phyloP scores from a whole-genome alignment of 768 basidiomycete species.

The Tricholoma saponaceum region DNA sequence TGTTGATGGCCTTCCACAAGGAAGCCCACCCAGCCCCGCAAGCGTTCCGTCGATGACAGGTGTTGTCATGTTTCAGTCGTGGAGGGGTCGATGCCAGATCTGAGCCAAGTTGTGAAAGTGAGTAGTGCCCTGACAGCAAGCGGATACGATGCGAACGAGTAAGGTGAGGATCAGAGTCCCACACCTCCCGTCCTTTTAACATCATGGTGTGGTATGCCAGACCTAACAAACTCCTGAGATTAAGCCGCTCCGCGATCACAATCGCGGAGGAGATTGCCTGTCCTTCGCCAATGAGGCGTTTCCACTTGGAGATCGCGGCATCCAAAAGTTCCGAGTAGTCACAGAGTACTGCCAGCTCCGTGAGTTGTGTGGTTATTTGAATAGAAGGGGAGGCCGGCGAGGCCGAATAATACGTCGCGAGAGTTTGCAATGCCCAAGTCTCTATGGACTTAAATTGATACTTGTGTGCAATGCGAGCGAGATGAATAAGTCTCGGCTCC shows the following conservation, averaged over 20 bases:
- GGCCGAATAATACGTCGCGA: slow-evolving; percentile 32
- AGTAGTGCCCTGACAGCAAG: slow-evolving; percentile 49
- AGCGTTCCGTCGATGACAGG: slow-evolving; percentile 35
- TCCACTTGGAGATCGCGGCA: slow-evolving; percentile 40
- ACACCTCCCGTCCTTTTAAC: slow-evolving; percentile 43
- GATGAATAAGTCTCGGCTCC: slow-evolving; percentile 38
- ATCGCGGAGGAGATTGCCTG: slow-evolving; percentile 43
- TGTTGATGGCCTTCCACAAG: slow-evolving; percentile 41
- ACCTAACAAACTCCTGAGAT: slow-evolving; percentile 41
- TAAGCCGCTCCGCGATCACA: slow-evolving; percentile 43
- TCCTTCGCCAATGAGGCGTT: slow-evolving; percentile 40
- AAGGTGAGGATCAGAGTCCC: slow-evolving; percentile 44
- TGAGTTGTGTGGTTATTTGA: slow-evolving; percentile 42
- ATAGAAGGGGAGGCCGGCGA: slow-evolving; percentile 20
- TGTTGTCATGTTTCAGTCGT: slow-evolving; percentile 34
- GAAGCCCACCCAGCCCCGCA: slow-evolving; percentile 43
- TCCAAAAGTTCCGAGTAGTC: slow-evolving; percentile 41
- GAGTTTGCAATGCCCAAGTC: slow-evolving; percentile 41
- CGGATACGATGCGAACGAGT: slow-evolving; percentile 47
- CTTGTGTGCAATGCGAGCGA: slow-evolving; percentile 52
- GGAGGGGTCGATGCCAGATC: slow-evolving; percentile 40
- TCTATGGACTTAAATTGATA: slow-evolving; percentile 52
- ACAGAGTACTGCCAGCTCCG: slow-evolving; percentile 49
- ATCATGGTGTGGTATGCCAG: slow-evolving; percentile 51
- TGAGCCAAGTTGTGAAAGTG: slow-evolving; percentile 41